Percentiles rank a stretch among this genome's conserved stretches.
Evolutionary conservation across 1,284 basidiomycete genomes (phyloP).

Genomic region (Leccinum ambiguum): DNA sequence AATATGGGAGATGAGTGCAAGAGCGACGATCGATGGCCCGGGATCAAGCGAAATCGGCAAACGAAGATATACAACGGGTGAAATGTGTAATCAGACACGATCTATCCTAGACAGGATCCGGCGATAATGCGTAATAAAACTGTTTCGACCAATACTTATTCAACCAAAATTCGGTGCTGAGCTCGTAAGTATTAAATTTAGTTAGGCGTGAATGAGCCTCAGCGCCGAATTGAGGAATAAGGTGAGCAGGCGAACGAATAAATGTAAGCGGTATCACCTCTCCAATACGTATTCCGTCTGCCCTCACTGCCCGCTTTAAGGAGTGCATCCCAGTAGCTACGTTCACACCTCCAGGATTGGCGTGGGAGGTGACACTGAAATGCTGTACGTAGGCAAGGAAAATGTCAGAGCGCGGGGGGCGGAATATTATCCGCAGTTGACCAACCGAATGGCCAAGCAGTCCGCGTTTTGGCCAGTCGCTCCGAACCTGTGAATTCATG

Average conservation of each 20-base stretch:
- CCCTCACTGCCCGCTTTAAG: neutral
- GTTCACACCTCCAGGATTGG: neutral
- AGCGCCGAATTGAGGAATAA: neutral
- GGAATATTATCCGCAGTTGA: neutral
- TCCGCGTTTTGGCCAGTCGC: neutral
- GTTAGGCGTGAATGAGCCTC: neutral
- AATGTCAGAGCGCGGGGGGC: neutral
- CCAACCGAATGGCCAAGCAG: neutral
- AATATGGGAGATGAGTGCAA: neutral
- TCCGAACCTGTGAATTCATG: neutral
- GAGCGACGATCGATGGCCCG: neutral
- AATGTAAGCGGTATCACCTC: neutral
- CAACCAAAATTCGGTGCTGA: no score
- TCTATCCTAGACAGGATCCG: neutral
- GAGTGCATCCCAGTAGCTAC: neutral
- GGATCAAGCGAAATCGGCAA: neutral
- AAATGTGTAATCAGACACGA: neutral
- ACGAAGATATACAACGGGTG: neutral
- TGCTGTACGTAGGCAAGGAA: neutral
- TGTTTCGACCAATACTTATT: neutral
- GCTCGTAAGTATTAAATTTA: neutral
- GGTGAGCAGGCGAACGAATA: neutral
- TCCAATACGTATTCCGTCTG: neutral
- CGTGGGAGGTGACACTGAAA: neutral
- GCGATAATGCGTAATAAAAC: slow-evolving; percentile 1